These are phyloP conservation scores for Bondarzewia mesenterica DNA, from an alignment of 1,284 basidiomycete genomes.

Conservation along the genomic window DNA sequence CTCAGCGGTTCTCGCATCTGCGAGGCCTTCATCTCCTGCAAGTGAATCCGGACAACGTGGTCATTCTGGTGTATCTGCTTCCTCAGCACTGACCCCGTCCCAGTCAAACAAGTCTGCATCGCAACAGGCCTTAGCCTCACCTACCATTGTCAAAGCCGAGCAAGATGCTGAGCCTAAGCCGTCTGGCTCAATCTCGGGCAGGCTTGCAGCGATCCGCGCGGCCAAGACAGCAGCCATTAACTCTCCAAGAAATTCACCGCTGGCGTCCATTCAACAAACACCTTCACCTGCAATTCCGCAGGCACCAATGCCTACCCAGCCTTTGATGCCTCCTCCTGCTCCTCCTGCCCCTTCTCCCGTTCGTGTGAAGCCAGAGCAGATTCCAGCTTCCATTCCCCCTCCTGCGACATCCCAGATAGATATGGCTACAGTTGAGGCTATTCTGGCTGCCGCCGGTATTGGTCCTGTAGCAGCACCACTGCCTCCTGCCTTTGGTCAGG, in stretches of 20 bases:
- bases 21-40: not conserved
- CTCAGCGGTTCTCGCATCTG: not conserved
- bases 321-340: not conserved
- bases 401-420: not conserved
- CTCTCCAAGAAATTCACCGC: not conserved
- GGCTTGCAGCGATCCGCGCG: conserved; percentile 3
- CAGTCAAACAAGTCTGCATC: not conserved
- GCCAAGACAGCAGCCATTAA: not conserved
- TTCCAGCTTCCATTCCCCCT: not conserved
- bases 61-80: not conserved
- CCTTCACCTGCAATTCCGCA: not conserved
- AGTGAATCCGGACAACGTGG: too few species aligned
- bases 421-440: not conserved
- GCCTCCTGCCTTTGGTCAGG: not conserved
- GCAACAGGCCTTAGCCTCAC: not conserved
- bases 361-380: not conserved
- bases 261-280: not conserved
- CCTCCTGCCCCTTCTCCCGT: not conserved
- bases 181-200: not conserved
- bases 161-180: not conserved
- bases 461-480: not conserved
- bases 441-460: not conserved
- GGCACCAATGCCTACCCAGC: too few species aligned
- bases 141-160: not conserved
- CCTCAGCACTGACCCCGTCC: not conserved